These are phyloP conservation scores for Lathyrus oleraceus DNA, from an alignment of 306 rosid genomes.

Conservation along the genomic window DNA sequence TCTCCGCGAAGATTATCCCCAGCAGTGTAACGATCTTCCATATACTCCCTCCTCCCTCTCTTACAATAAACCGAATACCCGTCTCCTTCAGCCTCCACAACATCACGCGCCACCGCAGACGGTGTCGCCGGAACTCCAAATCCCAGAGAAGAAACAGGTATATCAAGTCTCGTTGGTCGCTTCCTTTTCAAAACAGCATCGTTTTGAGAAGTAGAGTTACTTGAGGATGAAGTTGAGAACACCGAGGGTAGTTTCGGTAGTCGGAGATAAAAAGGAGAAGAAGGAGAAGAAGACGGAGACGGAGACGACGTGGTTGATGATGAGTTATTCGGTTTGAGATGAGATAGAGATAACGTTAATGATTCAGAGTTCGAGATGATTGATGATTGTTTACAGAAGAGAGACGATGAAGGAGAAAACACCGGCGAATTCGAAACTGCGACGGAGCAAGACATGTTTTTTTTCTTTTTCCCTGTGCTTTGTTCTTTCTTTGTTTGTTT, in stretches of 20 bases:
- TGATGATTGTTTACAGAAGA: slow-evolving; percentile 57
- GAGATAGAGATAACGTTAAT: slow-evolving; percentile 43
- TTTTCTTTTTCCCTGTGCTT: neutral
- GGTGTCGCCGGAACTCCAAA: slow-evolving; percentile 52
- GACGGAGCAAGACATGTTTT: slow-evolving; percentile 76
- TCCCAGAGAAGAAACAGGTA: slow-evolving; percentile 59
- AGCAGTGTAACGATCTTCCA: slow-evolving; percentile 92
- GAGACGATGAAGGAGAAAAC: slow-evolving; percentile 68
- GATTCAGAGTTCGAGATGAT: slow-evolving; percentile 53
- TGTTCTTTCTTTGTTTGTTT: neutral
- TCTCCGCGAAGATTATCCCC: slow-evolving; percentile 65
- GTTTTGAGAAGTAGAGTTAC: slow-evolving; percentile 41
- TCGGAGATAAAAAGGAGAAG: slow-evolving; percentile 77
- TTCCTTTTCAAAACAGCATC: slow-evolving; percentile 77
- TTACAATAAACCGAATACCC: slow-evolving; percentile 77
- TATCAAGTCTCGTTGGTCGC: slow-evolving; percentile 73
- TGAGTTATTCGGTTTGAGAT: slow-evolving; percentile 45
- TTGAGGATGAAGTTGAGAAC: slow-evolving; percentile 31
- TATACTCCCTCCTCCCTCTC: slow-evolving; percentile 83
- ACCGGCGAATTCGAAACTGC: slow-evolving; percentile 78
- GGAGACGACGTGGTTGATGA: slow-evolving; percentile 27
- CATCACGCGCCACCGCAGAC: slow-evolving; percentile 54
- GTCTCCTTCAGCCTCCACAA: slow-evolving; percentile 56
- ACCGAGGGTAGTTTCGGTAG: slow-evolving; percentile 53
- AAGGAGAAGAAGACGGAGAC: slow-evolving; percentile 48